Evolutionary conservation across 345 rosid species (phyloP).

Genomic region (Crucihimalaya himalaica): DNA sequence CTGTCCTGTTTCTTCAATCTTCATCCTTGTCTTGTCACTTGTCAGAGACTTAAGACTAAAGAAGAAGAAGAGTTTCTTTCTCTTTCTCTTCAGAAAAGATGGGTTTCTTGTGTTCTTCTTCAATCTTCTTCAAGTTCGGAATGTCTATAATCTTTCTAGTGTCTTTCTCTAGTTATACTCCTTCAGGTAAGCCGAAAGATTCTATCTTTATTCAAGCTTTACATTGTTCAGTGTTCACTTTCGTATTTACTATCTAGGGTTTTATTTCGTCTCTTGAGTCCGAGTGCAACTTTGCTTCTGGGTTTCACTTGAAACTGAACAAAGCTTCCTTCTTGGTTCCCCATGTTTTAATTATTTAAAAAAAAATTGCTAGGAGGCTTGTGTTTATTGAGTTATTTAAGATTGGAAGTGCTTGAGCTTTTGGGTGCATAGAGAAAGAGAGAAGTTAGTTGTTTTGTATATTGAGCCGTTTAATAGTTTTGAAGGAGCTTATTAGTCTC

Average conservation of each 20-base stretch:
- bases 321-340: neutral
- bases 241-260: conserved; percentile 12
- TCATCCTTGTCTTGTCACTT: conserved; percentile 26
- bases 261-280: conserved; percentile 26
- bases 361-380: neutral
- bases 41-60: conserved; percentile 18
- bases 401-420: neutral
- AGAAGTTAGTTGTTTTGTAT: neutral
- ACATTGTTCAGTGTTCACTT: neutral
- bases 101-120: conserved; percentile 39
- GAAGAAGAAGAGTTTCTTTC: neutral
- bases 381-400: conserved; percentile 4
- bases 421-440: conserved; percentile 2
- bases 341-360: neutral
- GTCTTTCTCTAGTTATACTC: conserved; percentile 56
- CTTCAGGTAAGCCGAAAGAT: conserved; percentile 53
- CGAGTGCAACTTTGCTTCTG: conserved; percentile 21
- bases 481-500: neutral
- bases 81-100: conserved; percentile 12
- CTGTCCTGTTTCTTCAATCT: conserved; percentile 18
- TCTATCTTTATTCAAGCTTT: conserved; percentile 15
- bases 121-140: conserved; percentile 35
- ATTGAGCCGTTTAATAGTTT: neutral
- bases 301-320: neutral
- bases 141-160: conserved; percentile 43